Evolutionary conservation across 768 basidiomycete species (phyloP), one percentile per base, ranked within the genome.

Genomic region (Coprinellus aureogranulatus): DNA sequence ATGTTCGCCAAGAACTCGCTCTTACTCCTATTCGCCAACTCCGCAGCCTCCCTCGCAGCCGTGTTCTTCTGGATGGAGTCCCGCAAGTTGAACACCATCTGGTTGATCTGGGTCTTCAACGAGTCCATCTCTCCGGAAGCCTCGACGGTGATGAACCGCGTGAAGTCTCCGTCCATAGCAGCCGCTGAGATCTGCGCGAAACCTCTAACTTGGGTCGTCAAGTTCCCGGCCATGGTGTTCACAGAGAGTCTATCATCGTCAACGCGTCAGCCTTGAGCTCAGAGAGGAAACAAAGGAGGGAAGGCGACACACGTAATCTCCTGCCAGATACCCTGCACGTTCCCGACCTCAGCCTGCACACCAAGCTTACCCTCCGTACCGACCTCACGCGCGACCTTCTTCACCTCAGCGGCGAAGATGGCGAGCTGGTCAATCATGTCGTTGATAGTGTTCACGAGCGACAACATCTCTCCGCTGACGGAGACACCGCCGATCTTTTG

Each of bases 31-130:
- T 99, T 98, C n/a, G 97, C 97, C 67, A 96, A 72, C 73, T 99
- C 97, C 42, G 97, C 97, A 0, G 95, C 94, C 72, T 98, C 95
- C 67, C 95, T 85, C 6, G 97, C 97, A 22, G 92, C 91, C 1
- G 94, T 98, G 69, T 99, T 98, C 87, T 95, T 97, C 82, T 98
- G 96, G 53, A 99, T 97, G 62, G 86, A 88, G 69, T 98, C 95
- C 25, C 97, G 81, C 73, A 99, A 81, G 65, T 95, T 95, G 79
- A 92, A 96, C 55, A 99, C 93, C 97, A 98, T 99, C 74, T 97
- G 92, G 65, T 95, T 95, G 78, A 96, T 95, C 74, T 96, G 96
- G 1, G 94, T 97, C 82, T 99, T 98, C 76, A 99, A 82, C 48
- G 92, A 94, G 74, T 98, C 95, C 97, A 98, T 98, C 74, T 99